Evolutionary conservation across 345 rosid species (phyloP).

Genomic region (Acer negundo): DNA sequence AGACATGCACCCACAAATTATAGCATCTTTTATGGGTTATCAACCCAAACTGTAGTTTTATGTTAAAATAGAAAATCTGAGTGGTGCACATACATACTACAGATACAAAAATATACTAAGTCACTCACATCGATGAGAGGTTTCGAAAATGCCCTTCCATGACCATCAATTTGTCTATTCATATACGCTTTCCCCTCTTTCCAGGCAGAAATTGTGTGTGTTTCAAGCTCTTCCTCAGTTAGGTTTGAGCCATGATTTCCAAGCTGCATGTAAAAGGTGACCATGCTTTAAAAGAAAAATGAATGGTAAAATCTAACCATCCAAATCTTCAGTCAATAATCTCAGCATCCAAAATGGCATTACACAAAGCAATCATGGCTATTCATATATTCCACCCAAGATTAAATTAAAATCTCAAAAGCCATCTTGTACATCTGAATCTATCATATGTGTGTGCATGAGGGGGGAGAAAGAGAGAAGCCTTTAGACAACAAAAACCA

Average conservation of each 20-base stretch:
- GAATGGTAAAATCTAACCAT: background rate
- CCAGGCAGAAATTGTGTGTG: slow-evolving; percentile 65
- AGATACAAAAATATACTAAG: slow-evolving; percentile 13
- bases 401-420: background rate
- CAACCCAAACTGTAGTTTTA: background rate
- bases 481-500: background rate
- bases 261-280: slow-evolving; percentile 48
- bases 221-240: slow-evolving; percentile 84
- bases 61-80: background rate
- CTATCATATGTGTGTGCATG: background rate
- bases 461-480: background rate
- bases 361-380: background rate
- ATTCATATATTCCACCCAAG: background rate
- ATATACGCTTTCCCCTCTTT: slow-evolving; percentile 50
- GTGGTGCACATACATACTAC: background rate
- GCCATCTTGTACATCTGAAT: background rate
- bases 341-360: background rate
- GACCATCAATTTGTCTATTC: slow-evolving; percentile 43
- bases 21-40: background rate
- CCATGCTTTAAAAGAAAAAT: background rate
- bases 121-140: slow-evolving; percentile 62
- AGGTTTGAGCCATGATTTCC: slow-evolving; percentile 71
- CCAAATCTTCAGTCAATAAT: background rate
- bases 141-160: slow-evolving; percentile 46
- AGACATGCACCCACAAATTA: background rate